Percentiles rank a stretch among this genome's conserved stretches.
phyloP scores from a whole-genome alignment of 306 rosid genomes.

The Castanea sativa region DNA sequence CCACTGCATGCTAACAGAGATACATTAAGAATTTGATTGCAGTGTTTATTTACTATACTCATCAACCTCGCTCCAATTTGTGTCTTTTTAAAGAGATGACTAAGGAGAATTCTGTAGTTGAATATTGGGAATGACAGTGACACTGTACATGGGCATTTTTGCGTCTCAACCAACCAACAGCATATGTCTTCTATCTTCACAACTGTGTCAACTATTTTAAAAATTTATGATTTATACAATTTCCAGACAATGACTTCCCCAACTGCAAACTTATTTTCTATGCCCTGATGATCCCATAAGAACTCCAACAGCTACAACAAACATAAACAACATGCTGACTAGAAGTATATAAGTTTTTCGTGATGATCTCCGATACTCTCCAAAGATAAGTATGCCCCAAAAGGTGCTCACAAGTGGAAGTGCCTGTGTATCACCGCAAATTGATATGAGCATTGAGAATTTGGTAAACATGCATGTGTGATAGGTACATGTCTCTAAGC shows the following conservation, averaged over 20 bases:
- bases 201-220: background rate
- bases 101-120: background rate
- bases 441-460: background rate
- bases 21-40: background rate
- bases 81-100: background rate
- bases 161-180: constrained; percentile 1
- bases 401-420: constrained; percentile 93
- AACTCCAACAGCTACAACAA: constrained; percentile 61
- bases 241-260: background rate
- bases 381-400: constrained; percentile 76
- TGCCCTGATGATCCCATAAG: constrained; percentile 88
- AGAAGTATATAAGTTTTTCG: constrained; percentile 64
- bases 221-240: background rate
- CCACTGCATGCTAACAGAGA: background rate
- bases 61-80: background rate
- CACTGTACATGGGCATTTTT: background rate
- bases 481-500: background rate
- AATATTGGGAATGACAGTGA: background rate
- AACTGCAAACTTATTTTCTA: constrained; percentile 42
- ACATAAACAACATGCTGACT: constrained; percentile 67
- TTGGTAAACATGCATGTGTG: background rate
- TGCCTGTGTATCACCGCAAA: constrained; percentile 48
- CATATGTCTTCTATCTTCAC: background rate
- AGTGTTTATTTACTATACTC: background rate
- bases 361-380: constrained; percentile 82